Conservation (phyloP, 352 stramenopile species). For the Phytophthora niederhauseri region DNA sequence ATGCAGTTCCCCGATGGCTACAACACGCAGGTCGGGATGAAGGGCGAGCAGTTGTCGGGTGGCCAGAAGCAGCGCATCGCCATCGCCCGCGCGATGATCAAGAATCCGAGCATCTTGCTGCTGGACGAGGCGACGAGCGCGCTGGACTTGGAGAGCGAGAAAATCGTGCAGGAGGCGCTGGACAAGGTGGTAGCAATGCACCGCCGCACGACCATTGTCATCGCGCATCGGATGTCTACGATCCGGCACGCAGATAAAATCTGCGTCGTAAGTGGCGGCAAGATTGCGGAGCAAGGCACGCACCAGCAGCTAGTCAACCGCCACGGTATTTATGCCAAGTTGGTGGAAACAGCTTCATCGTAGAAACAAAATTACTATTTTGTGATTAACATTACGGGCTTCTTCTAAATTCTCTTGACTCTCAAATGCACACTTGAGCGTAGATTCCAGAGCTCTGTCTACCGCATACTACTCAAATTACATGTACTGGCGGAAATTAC, state of each 20-base stretch:
- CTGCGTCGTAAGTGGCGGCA: slow-evolving; percentile 25
- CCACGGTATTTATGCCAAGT: slow-evolving; percentile 7
- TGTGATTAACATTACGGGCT: no score
- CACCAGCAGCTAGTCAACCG: slow-evolving; percentile 23
- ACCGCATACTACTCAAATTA: no score
- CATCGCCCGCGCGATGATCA: slow-evolving; percentile 47
- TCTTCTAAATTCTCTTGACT: no score
- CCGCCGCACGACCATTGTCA: slow-evolving; percentile 79
- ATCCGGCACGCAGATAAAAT: slow-evolving; percentile 27
- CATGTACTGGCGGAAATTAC: no score
- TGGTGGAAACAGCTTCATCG: slow-evolving; percentile 12
- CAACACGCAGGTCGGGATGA: slow-evolving; percentile 39
- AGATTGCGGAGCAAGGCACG: slow-evolving; percentile 28
- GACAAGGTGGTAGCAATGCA: slow-evolving; percentile 36
- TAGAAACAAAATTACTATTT: not conserved
- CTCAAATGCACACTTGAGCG: no score
- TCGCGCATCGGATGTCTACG: slow-evolving; percentile 87
- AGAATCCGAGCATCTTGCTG: slow-evolving; percentile 46
- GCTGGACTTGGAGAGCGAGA: slow-evolving; percentile 83
- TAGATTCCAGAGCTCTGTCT: no score
- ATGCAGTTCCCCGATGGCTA: slow-evolving; percentile 44
- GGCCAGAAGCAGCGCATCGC: slow-evolving; percentile 56
- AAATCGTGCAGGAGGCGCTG: slow-evolving; percentile 40
- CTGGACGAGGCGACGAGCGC: slow-evolving; percentile 47
- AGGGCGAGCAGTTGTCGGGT: slow-evolving; percentile 29